Conservation (phyloP, 495 filamentous ascomycete genomes). For the Geoglossum glabrum region DNA sequence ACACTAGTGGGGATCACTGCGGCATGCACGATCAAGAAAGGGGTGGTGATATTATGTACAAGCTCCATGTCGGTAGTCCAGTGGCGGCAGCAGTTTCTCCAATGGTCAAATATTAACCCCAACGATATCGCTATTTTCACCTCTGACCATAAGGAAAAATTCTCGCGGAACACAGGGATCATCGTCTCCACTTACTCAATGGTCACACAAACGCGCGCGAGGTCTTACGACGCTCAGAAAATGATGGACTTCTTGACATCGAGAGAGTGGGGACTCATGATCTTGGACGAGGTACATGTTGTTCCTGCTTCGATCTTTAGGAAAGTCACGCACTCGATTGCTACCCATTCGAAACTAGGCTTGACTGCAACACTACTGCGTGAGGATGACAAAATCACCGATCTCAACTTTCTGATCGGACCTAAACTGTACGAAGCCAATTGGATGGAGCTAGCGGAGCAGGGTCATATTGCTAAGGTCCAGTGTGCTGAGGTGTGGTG, state of each 20-base stretch:
- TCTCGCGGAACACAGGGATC: conserved; percentile 76
- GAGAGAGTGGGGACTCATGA: conserved; percentile 97
- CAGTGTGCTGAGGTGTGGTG: conserved; percentile 99
- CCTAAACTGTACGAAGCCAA: conserved; percentile 97
- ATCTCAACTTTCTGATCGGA: conserved; percentile 93
- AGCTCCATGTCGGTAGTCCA: conserved; percentile 96
- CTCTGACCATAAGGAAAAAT: conserved; percentile 78
- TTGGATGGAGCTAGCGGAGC: conserved; percentile 96
- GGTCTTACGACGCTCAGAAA: conserved; percentile 83
- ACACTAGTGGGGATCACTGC: conserved; percentile 94
- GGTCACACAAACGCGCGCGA: conserved; percentile 71
- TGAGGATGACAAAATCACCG: conserved; percentile 95
- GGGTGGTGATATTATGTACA: conserved; percentile 84
- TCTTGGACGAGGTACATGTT: conserved; percentile 96
- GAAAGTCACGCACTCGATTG: conserved; percentile 75
- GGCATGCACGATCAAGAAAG: conserved; percentile 93
- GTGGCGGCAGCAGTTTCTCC: conserved; percentile 88
- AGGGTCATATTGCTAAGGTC: conserved; percentile 92
- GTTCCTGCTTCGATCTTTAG: conserved; percentile 92
- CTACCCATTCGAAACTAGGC: conserved; percentile 89
- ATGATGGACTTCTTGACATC: conserved; percentile 89
- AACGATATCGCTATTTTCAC: conserved; percentile 90
- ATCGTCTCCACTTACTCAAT: conserved; percentile 97
- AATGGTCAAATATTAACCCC: conserved; percentile 94
- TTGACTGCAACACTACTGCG: conserved; percentile 84